A percentile compares a stretch with the other conserved stretches of the same genome.
phyloP scores from a whole-genome alignment of 768 basidiomycete species.

The Hygrocybe punicea region DNA sequence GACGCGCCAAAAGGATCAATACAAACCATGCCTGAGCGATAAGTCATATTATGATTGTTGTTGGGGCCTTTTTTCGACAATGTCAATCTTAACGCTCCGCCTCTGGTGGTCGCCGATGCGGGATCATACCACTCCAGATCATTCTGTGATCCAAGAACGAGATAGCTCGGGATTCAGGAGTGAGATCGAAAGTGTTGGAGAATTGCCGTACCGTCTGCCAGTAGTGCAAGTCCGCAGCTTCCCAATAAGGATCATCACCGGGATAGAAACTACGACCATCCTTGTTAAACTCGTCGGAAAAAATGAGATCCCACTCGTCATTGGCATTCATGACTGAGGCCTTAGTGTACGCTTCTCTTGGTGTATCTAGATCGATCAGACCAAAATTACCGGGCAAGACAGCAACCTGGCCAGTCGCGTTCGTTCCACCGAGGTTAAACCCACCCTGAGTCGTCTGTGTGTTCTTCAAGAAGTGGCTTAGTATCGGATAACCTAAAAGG shows the following conservation, averaged over 20 bases:
- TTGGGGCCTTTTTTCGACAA: slow-evolving; percentile 48
- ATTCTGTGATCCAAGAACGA: slow-evolving; percentile 39
- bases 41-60: slow-evolving; percentile 67
- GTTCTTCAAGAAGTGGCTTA: slow-evolving; percentile 43
- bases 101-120: slow-evolving; percentile 58
- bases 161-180: slow-evolving; percentile 7
- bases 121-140: slow-evolving; percentile 84
- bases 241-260: slow-evolving; percentile 66
- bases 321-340: slow-evolving; percentile 53
- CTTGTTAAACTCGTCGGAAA: slow-evolving; percentile 78
- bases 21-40: slow-evolving; percentile 51
- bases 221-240: slow-evolving; percentile 62
- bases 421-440: slow-evolving; percentile 75
- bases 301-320: slow-evolving; percentile 55
- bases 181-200: not conserved
- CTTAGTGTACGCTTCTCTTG: slow-evolving; percentile 50
- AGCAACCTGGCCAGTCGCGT: slow-evolving; percentile 69
- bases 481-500: slow-evolving; percentile 46
- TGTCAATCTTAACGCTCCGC: slow-evolving; percentile 69
- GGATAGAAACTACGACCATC: slow-evolving; percentile 71
- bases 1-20: not conserved
- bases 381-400: slow-evolving; percentile 55
- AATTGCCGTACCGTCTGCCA: slow-evolving; percentile 53
- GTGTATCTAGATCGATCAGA: slow-evolving; percentile 78
- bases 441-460: slow-evolving; percentile 47